Evolutionary conservation across 176 grass and related monocot genomes (phyloP), one percentile per base, ranked within the genome.

Genomic region (Triticum timopheevii): DNA sequence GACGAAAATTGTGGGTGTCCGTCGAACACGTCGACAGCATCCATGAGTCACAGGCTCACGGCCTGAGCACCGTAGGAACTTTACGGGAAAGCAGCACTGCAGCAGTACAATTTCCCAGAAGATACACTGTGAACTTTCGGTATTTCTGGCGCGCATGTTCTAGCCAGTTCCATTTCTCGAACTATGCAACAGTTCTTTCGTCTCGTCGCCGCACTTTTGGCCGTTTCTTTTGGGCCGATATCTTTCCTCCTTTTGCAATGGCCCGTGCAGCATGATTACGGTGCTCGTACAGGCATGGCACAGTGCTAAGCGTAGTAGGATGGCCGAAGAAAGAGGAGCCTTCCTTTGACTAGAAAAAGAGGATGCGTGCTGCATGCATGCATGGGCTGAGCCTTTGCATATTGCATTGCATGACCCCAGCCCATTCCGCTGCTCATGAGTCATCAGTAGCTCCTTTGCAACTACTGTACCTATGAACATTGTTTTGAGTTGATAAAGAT

Each of bases 301-400:
- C 81, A 87, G 89, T 76, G 80, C 68, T 85, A 87, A 84, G 76
- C 89, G 69, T 80, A 80, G 89, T 80, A 80, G 89, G 85, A 76
- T 64, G 89, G 73, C 68, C 45, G 17, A 38, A 15, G 10, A 79
- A 75, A 61, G 28, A 30, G 28, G 28, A 42, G 6, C 7, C 13
- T 47, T 20, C 35, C 44, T 84, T 80, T 87, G 81, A 75, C 76
- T 15, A 73, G 36, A 52, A 86, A 81, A 45, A 24, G 12, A 59
- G 42, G 47, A 49, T 28, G 44, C 30, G 31, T 68, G 65, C 65
- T 33, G 65, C 66, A 42, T 15, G 68, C 47, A 45, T 83, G 65
- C 73, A 50, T 34, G 84, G 84, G 39, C 66, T 77, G 73, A 23
- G 25, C 10, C 25, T 67, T 87, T 74, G 80, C 44, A 87, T 80